Evolutionary conservation across 805 yeast genomes (phyloP), one percentile per base, ranked within the genome.

Genomic region (Scheffersomyces stipitis): DNA sequence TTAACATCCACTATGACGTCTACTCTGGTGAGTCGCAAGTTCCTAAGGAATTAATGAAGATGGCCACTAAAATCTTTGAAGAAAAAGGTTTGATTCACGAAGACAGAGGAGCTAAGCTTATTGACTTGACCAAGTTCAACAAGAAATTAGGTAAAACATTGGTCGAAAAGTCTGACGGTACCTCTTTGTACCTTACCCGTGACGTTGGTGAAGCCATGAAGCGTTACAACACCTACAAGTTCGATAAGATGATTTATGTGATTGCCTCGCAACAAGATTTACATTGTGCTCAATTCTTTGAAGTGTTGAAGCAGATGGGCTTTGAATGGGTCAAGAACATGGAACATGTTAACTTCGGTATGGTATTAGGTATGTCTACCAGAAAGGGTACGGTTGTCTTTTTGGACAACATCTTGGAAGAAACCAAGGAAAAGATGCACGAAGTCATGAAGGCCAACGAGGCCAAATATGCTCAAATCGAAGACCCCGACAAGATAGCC

Each of bases 321-420:
- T 80, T 75, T 61, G 83, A 79, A 44, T 93, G 96, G 96, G 90
- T 96, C 33, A 69, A 78, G 46, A 76, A 74, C 41, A 71, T 91
- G 51, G 76, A 75, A 54, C 98, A 91, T 64, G 77, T 93, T 52
- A 91, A 85, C 68, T 93, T 90, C 52, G 99, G 99, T 64, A 85
- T 93, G 95, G 99, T 93, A 34, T 85, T 80, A 57, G 99, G 99
- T 52, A 93, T 93, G 99, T 85, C 96, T 18, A 93, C 99, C 41
- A 83, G 99, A 73, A 86, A 82, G 66, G 99, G 99, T 50, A 93
- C 96, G 24, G 99, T 93, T 45, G 98, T 93, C n/a, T 93, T 93
- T 76, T 76, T 93, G 55, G 96, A 93, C 65, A 84, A 80, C 56
- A 93, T 93, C 51, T 73, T 93, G 51, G 93, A 91, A 66, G 96